These are phyloP conservation scores for Chrysosporium keratinophilum DNA, from an alignment of 2,329 filamentous ascomycete species.

Conservation along the genomic window DNA sequence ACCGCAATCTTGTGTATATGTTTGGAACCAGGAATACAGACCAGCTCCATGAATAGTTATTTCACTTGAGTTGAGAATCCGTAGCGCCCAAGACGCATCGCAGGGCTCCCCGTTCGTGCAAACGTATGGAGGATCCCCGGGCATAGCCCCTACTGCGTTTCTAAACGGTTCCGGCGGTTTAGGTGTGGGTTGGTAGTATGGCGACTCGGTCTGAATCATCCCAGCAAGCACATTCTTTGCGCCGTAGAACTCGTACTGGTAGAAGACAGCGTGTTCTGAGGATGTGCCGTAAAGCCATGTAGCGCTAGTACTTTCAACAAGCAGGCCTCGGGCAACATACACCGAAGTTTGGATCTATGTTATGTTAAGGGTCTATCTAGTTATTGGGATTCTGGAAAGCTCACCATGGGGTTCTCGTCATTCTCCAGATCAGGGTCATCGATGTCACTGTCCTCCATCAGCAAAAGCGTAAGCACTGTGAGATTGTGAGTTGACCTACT, in stretches of 20 bases:
- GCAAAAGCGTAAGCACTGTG: too few relatives aligned
- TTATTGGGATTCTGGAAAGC: too few relatives aligned
- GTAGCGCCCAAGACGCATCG: background rate
- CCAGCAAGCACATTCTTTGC: conserved; percentile 54
- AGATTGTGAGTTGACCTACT: background rate
- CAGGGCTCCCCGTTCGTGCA: background rate
- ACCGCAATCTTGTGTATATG: conserved; percentile 8
- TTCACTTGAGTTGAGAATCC: background rate
- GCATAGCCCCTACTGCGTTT: background rate
- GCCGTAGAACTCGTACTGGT: conserved; percentile 56
- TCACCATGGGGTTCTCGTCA: conserved; percentile 17
- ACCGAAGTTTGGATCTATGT: conserved; percentile 6
- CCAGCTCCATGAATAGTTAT: background rate
- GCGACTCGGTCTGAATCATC: conserved; percentile 58
- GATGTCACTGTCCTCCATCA: background rate
- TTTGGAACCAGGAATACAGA: conserved; percentile 6
- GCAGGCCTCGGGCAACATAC: conserved; percentile 9
- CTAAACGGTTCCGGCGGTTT: conserved; percentile 48
- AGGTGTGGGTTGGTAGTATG: conserved; percentile 61
- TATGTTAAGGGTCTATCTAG: too few relatives aligned
- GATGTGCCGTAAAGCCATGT: conserved; percentile 56
- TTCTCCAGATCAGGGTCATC: conserved; percentile 43
- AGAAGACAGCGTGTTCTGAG: conserved; percentile 57
- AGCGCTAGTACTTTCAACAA: conserved; percentile 21
- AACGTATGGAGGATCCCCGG: too few relatives aligned